Evolutionary conservation across 2,329 filamentous ascomycete species (phyloP).

Genomic region (Cytospora piceicola): DNA sequence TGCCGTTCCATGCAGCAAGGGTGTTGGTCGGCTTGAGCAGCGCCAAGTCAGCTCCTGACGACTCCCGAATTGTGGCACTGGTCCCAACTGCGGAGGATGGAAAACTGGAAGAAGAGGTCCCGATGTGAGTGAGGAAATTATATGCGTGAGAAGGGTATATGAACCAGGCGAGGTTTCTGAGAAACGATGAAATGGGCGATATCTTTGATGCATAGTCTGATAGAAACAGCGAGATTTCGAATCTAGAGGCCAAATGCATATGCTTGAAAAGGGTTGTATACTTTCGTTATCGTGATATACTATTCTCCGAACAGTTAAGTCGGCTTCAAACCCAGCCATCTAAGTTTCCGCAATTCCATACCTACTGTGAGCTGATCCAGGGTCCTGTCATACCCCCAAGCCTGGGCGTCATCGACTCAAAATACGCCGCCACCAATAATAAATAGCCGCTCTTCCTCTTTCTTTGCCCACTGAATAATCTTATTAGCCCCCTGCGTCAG

Average conservation of each 20-base stretch:
- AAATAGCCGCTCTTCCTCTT: constrained; percentile 91
- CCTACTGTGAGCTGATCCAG: neutral
- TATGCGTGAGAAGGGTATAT: neutral
- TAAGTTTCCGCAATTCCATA: neutral
- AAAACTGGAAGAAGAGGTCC: neutral
- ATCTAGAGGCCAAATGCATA: neutral
- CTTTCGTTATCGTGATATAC: neutral
- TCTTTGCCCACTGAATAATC: constrained; percentile 87
- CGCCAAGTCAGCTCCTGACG: too few relatives aligned
- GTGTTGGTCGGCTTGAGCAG: neutral
- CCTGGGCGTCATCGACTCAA: constrained; percentile 38
- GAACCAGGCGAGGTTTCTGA: neutral
- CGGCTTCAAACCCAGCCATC: neutral
- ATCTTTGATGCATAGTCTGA: neutral
- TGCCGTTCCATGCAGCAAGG: too few relatives aligned
- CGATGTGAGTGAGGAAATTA: neutral
- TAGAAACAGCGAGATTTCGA: neutral
- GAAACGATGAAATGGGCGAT: neutral
- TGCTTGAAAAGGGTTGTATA: neutral
- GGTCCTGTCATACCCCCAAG: neutral
- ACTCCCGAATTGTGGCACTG: neutral
- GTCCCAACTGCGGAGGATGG: neutral
- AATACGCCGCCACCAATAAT: constrained; percentile 97
- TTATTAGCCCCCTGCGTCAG: constrained; percentile 86
- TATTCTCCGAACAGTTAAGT: neutral